Evolutionary conservation across 805 yeast genomes (phyloP).

Genomic region (Ogataea siamensis): DNA sequence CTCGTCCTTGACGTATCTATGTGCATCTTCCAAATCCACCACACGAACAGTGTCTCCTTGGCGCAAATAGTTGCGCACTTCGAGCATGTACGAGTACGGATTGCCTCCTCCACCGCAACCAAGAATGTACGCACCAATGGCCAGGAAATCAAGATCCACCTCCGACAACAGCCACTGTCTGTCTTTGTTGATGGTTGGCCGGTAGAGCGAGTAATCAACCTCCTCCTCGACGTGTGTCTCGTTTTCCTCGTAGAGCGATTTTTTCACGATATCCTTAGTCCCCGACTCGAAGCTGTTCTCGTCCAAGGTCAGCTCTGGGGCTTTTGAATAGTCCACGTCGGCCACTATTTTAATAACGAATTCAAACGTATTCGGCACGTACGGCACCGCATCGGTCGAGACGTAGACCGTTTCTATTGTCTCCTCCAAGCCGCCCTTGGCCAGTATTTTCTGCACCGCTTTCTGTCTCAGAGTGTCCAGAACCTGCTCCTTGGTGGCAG

Average conservation of each 20-base stretch:
- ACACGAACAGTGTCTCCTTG: constrained; percentile 37
- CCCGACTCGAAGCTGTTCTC: constrained; percentile 4
- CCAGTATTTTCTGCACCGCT: constrained; percentile 21
- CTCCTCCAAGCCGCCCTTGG: constrained; percentile 30
- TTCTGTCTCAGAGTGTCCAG: constrained; percentile 21
- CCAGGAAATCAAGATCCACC: constrained; percentile 41
- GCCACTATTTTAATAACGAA: constrained; percentile 42
- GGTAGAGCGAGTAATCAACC: constrained; percentile 31
- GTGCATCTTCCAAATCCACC: constrained; percentile 36
- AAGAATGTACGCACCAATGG: constrained; percentile 44
- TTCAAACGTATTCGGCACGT: constrained; percentile 34
- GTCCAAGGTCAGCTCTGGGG: constrained; percentile 4
- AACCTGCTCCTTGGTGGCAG: constrained; percentile 20
- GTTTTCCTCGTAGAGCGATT: constrained; percentile 11
- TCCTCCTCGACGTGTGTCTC: constrained; percentile 19
- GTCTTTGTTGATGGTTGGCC: constrained; percentile 31
- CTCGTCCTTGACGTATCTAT: constrained; percentile 24
- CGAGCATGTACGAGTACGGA: constrained; percentile 41
- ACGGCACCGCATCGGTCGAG: constrained; percentile 33
- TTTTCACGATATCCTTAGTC: constrained; percentile 15
- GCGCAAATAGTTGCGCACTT: constrained; percentile 34
- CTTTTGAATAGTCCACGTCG: constrained; percentile 40
- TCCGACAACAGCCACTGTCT: constrained; percentile 41
- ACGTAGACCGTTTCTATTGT: constrained; percentile 29
- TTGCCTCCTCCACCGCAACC: constrained; percentile 55